Evolutionary conservation across 108 stramenopile species (phyloP).

Genomic region (Nitzschia sp.): DNA sequence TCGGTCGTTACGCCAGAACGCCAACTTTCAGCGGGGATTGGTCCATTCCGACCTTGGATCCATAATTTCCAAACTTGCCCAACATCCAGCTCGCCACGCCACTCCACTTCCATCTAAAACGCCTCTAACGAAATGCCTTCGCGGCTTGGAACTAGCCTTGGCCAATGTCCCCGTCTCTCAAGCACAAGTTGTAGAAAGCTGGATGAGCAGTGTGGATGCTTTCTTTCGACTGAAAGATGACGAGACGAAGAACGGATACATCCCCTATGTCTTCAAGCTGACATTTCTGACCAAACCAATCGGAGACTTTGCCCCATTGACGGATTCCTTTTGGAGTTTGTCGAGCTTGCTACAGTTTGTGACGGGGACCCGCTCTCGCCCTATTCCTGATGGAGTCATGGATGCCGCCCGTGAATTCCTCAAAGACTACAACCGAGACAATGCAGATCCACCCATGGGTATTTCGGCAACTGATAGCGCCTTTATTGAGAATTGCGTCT

Average conservation of each 20-base stretch:
- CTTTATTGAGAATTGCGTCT: constrained; percentile 72
- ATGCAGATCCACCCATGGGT: constrained; percentile 8
- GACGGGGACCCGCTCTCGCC: constrained; percentile 64
- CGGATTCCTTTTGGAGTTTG: constrained; percentile 61
- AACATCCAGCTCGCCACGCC: constrained; percentile 37
- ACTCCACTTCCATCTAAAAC: constrained; percentile 33
- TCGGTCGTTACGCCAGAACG: constrained; percentile 18
- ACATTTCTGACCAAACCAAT: constrained; percentile 50
- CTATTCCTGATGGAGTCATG: constrained; percentile 50
- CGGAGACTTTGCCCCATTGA: constrained; percentile 46
- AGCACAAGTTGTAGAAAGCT: constrained; percentile 71
- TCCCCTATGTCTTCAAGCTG: constrained; percentile 76
- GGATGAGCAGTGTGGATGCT: constrained; percentile 81
- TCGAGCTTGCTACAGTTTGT: constrained; percentile 77
- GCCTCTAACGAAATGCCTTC: constrained; percentile 43
- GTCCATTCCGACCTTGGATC: constrained; percentile 1
- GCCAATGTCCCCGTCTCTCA: constrained; percentile 52
- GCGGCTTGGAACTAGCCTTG: constrained; percentile 39
- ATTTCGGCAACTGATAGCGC: constrained; percentile 31
- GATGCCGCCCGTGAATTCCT: constrained; percentile 52
- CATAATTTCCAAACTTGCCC: constrained; percentile 24
- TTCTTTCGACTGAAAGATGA: constrained; percentile 74
- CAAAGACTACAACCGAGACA: constrained; percentile 36
- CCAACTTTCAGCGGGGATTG: neutral
- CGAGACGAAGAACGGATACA: constrained; percentile 72